Conservation (phyloP, 805 yeast genomes). For the Yarrowia bubula region DNA sequence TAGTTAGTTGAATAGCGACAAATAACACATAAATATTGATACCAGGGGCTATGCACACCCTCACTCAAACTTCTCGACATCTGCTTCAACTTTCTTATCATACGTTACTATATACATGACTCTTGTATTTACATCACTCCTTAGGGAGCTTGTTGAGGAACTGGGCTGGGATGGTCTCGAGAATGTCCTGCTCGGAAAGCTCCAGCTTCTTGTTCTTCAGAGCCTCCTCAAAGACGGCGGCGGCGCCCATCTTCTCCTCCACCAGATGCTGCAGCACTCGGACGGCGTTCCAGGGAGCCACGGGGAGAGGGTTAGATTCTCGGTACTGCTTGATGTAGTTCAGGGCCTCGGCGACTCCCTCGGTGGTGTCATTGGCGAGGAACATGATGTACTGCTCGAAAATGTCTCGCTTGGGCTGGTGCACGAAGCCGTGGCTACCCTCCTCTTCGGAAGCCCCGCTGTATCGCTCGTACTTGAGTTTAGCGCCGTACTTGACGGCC, state of each 20-base stretch:
- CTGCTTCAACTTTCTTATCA: neutral
- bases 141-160: conserved; percentile 23
- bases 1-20: no score
- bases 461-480: conserved; percentile 61
- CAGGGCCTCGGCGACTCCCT: conserved; percentile 45
- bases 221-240: conserved; percentile 24
- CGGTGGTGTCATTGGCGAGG: conserved; percentile 46
- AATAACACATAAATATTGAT: no score
- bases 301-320: conserved; percentile 38
- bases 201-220: conserved; percentile 22
- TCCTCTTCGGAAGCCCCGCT: conserved; percentile 35
- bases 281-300: conserved; percentile 29
- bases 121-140: conserved; percentile 22
- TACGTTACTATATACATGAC: conserved; percentile 27
- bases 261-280: conserved; percentile 27
- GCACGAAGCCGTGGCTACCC: conserved; percentile 33
- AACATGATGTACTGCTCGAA: conserved; percentile 52
- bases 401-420: conserved; percentile 35
- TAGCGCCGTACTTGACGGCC: conserved; percentile 69
- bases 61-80: no score
- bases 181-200: conserved; percentile 19
- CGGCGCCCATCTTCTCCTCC: conserved; percentile 23
- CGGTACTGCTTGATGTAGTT: conserved; percentile 49
- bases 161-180: conserved; percentile 19
- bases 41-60: neutral